Evolutionary conservation across 2,329 filamentous ascomycete genomes (phyloP).

Genomic region (Keithomyces neogunnii): DNA sequence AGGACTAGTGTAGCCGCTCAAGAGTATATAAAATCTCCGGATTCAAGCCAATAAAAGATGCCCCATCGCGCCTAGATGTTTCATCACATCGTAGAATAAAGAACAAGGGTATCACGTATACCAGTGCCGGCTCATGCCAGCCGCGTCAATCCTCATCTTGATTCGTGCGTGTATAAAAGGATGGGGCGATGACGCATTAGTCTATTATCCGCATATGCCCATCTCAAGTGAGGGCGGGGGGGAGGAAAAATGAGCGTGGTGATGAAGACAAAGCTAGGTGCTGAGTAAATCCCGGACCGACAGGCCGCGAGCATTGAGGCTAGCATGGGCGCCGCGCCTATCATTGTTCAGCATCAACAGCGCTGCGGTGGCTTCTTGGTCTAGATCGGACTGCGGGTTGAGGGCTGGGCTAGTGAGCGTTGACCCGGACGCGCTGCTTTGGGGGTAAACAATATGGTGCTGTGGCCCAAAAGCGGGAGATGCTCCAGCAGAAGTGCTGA

Average conservation of each 20-base stretch:
- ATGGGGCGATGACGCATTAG: background rate
- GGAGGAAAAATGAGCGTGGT: too few species aligned
- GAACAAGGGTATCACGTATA: conserved; percentile 3
- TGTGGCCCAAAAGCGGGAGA: conserved; percentile 52
- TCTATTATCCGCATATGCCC: background rate
- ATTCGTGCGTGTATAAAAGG: background rate
- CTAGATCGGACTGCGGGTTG: conserved; percentile 46
- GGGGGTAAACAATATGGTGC: conserved; percentile 28
- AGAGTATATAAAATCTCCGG: too few species aligned
- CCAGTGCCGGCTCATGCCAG: background rate
- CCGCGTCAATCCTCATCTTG: background rate
- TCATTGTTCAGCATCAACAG: conserved; percentile 82
- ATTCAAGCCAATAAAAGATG: too few species aligned
- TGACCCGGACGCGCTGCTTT: conserved; percentile 36
- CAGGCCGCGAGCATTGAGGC: conserved; percentile 34
- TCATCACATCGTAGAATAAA: background rate
- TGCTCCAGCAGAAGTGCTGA: conserved; percentile 38
- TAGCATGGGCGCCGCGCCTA: conserved; percentile 41
- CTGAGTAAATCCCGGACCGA: conserved; percentile 48
- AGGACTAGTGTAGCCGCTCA: too few species aligned
- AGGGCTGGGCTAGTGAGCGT: conserved; percentile 51
- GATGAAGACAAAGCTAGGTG: conserved; percentile 20
- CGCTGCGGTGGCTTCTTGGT: conserved; percentile 77
- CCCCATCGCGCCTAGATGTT: background rate
- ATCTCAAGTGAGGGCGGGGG: background rate